phyloP scores from a whole-genome alignment of 169 alveolate species.

The Plasmodium adleri region DNA sequence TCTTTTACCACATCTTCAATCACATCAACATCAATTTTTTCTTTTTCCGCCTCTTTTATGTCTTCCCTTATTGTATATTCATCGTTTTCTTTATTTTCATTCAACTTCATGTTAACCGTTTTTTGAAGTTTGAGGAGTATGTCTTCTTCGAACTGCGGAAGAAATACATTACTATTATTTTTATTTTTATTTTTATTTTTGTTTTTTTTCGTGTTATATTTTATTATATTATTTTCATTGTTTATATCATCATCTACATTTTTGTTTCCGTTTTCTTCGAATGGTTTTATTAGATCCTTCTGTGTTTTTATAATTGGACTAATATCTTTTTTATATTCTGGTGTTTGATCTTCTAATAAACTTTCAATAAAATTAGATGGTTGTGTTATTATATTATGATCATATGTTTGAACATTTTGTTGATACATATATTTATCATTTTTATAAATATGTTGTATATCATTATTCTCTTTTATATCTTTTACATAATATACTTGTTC shows the following conservation, averaged over 20 bases:
- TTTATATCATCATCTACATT: not conserved
- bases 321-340: not conserved
- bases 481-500: too few species aligned
- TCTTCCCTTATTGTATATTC: not conserved
- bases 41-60: not conserved
- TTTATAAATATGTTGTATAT: not conserved
- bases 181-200: not conserved
- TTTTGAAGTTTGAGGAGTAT: conserved; percentile 49
- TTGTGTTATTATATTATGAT: too few species aligned
- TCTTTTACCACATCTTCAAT: not conserved
- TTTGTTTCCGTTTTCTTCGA: not conserved
- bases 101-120: conserved; percentile 18
- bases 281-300: not conserved
- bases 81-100: not conserved
- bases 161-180: conserved; percentile 24
- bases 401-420: too few species aligned
- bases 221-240: too few species aligned
- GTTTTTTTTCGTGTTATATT: not conserved
- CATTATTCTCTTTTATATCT: not conserved
- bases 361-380: conserved; percentile 23
- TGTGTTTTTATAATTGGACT: not conserved
- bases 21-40: not conserved
- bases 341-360: conserved; percentile 10
- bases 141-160: conserved; percentile 39
- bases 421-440: not conserved